phyloP scores from a whole-genome alignment of 1,284 basidiomycete species.

The Gomphus bonarii region DNA sequence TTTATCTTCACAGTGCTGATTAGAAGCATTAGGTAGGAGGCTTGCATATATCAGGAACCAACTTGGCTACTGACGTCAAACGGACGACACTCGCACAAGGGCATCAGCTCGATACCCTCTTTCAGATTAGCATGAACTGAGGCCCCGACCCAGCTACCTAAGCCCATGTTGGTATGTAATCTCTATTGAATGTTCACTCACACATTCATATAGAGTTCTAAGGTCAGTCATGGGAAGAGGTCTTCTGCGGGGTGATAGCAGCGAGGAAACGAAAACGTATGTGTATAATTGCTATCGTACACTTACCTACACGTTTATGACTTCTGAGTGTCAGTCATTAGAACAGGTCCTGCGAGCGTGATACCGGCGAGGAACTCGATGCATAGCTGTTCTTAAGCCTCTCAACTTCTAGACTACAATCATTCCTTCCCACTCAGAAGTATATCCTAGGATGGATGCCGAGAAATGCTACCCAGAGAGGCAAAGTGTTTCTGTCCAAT shows the following conservation, averaged over 20 bases:
- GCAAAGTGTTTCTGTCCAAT: not conserved
- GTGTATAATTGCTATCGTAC: not conserved
- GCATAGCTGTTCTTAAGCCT: not conserved
- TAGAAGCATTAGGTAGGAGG: not conserved
- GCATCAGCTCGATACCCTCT: not conserved
- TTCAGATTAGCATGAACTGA: not conserved
- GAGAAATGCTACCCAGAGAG: not conserved
- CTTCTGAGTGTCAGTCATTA: not conserved
- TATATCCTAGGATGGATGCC: not conserved
- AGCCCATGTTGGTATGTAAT: too few relatives aligned
- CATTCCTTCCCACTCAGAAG: not conserved
- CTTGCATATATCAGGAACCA: not conserved
- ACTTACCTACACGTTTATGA: not conserved
- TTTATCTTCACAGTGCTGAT: not conserved
- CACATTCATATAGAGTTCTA: too few relatives aligned
- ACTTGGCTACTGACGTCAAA: not conserved
- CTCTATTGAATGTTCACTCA: too few relatives aligned
- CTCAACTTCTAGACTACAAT: not conserved
- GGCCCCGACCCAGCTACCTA: too few relatives aligned
- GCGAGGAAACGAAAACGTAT: too few relatives aligned
- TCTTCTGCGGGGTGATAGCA: too few relatives aligned
- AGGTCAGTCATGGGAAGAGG: too few relatives aligned
- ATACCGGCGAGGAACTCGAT: not conserved
- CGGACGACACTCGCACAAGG: not conserved
- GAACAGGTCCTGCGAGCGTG: not conserved